These are phyloP conservation scores for Fusarium nisikadoi DNA, from an alignment of 2,329 filamentous ascomycete genomes.

Conservation along the genomic window DNA sequence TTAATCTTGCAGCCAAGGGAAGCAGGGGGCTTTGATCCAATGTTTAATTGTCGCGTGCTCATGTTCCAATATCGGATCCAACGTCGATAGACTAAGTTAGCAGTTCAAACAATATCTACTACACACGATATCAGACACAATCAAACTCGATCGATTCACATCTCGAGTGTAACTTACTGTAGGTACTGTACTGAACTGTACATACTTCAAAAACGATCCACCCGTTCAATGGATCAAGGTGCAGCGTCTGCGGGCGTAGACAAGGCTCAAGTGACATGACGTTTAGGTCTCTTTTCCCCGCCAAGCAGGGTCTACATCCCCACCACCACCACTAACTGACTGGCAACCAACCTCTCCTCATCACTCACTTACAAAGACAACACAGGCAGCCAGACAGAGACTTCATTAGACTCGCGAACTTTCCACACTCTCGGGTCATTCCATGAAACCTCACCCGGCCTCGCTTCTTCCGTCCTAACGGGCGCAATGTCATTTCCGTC, in stretches of 20 bases:
- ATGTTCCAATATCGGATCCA: constrained; percentile 17
- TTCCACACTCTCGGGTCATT: constrained; percentile 30
- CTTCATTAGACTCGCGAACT: constrained; percentile 10
- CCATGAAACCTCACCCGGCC: constrained; percentile 18
- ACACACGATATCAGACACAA: background rate
- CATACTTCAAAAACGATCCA: constrained; percentile 12
- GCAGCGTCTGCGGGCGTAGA: constrained; percentile 43
- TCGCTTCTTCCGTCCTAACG: constrained; percentile 5
- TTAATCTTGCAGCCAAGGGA: constrained; percentile 11
- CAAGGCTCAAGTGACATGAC: constrained; percentile 29
- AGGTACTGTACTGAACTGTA: background rate
- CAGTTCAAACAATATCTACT: background rate
- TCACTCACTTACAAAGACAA: constrained; percentile 10
- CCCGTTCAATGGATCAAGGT: constrained; percentile 36
- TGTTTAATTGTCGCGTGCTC: constrained; percentile 36
- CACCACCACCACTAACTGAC: constrained; percentile 4
- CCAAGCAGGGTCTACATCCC: constrained; percentile 25
- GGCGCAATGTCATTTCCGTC: constrained; percentile 7
- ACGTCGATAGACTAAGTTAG: background rate
- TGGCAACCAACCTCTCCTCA: background rate
- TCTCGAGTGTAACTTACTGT: background rate
- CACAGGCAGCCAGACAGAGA: background rate
- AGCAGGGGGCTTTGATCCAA: constrained; percentile 4
- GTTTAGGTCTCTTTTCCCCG: constrained; percentile 18
- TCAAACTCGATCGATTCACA: background rate